Base-by-base conservation (phyloP, 1,139 yeast genomes). In the Zygoascus sp. region DNA sequence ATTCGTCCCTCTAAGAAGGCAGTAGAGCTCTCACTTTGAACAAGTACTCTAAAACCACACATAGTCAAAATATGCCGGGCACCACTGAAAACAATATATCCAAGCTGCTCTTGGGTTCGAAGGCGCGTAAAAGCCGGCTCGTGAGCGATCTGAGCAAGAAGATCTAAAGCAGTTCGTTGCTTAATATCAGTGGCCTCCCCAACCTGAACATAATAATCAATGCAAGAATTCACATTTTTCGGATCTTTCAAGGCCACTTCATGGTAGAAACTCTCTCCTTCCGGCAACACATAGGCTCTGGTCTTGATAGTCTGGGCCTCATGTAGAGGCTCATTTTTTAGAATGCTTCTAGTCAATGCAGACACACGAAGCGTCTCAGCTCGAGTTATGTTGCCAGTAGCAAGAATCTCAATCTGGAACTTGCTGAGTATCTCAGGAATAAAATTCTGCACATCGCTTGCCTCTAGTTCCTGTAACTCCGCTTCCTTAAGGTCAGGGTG, bases 101-200 rank as follows among this genome's bases (percentile, higher is more conserved):
- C 95, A 32, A 86, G 72, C 63, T 92, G 97, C 65, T 92, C 98
- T 58, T 87, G 83, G 2, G 98, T 92, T 65, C 98, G 76, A 49
- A 92, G 74, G 54, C 85, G 87, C 62, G 87, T 83, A 65, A 92
- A 92, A 47, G 90, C 85, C 1, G 97, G 97, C 62, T 90, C 97
- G 53, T 77, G 79, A 43, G 84, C 72, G 52, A 89, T 74, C 48
- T 86, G 89, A 0, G 83, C 77, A 43, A 88, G 65, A 46, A 92
- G 67, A 45, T 84, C 89, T 16, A 83, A 73, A 46, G 78, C 61
- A 0, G 88, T 75, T 38, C 73, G 62, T 16, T 60, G 47, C 19
- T 61, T 58, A 6, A 58, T 47, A 44, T 70, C 67, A 35, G 60
- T 56, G 69, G 75, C 64, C 32, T 73, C 68, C 17, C 85, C 88